phyloP scores from a whole-genome alignment of 2,329 filamentous ascomycete genomes.

The Hypoxylon sp. region DNA sequence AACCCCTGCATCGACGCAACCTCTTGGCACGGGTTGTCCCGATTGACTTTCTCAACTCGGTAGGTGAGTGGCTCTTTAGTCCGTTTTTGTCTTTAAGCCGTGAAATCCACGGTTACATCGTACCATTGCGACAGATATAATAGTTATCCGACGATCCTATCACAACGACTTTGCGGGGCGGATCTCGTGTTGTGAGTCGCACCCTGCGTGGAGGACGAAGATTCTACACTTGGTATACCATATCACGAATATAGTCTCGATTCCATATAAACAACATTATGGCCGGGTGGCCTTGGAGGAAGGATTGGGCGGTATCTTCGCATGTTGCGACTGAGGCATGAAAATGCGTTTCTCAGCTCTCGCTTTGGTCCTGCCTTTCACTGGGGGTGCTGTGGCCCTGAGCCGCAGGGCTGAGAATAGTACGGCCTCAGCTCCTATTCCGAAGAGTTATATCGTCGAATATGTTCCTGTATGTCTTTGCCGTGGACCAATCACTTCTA shows the following conservation, averaged over 20 bases:
- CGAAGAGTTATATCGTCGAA: slow-evolving; percentile 48
- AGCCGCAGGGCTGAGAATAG: slow-evolving; percentile 27
- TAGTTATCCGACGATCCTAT: slow-evolving; percentile 9
- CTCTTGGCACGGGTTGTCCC: slow-evolving; percentile 28
- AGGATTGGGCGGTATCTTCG: slow-evolving; percentile 6
- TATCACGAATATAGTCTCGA: background rate
- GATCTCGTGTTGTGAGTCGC: slow-evolving; percentile 28
- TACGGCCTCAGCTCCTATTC: slow-evolving; percentile 18
- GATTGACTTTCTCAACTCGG: slow-evolving; percentile 25
- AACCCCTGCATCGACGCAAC: slow-evolving; percentile 33
- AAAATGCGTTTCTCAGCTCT: slow-evolving; percentile 33
- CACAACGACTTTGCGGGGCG: slow-evolving; percentile 18
- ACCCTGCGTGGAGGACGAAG: slow-evolving; percentile 3
- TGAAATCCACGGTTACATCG: slow-evolving; percentile 26
- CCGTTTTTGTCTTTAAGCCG: slow-evolving; percentile 20
- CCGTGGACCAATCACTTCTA: background rate
- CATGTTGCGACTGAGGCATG: slow-evolving; percentile 2
- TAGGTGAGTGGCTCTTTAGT: slow-evolving; percentile 28
- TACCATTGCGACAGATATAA: slow-evolving; percentile 10
- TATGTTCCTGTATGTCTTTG: slow-evolving; percentile 42
- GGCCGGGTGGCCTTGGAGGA: background rate
- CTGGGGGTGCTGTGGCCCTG: slow-evolving; percentile 20
- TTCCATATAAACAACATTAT: slow-evolving; percentile 21
- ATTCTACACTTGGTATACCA: slow-evolving; percentile 1
- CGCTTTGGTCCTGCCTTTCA: slow-evolving; percentile 24